Conservation (phyloP, 306 rosid species). For the Adenanthera pavonina region DNA sequence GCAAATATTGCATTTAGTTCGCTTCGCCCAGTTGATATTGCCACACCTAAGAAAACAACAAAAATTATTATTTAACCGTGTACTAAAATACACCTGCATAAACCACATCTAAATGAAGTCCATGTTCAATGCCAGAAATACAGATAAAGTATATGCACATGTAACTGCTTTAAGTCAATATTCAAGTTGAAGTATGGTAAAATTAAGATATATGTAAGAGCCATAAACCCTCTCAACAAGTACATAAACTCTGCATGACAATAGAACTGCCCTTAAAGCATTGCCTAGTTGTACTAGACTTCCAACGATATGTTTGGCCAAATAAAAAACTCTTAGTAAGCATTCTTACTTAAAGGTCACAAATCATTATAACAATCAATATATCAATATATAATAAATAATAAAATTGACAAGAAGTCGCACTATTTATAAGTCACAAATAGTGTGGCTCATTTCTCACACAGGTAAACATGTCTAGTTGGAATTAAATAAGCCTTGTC, state of each 20-base stretch:
- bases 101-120: conserved; percentile 17
- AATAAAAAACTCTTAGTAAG: conserved; percentile 7
- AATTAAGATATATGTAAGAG: conserved; percentile 5
- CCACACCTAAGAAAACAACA: conserved; percentile 74
- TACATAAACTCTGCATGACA: neutral
- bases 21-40: conserved; percentile 99
- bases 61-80: neutral
- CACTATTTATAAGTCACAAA: neutral
- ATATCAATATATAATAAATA: neutral
- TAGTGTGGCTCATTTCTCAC: neutral
- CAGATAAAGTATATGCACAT: neutral
- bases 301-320: conserved; percentile 11
- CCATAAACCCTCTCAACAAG: conserved; percentile 5
- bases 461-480: neutral
- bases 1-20: conserved; percentile 94
- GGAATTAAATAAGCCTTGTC: conserved; percentile 21
- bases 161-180: neutral
- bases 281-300: conserved; percentile 17
- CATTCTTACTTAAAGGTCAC: neutral
- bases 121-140: neutral
- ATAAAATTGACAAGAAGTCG: neutral
- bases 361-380: conserved; percentile 19
- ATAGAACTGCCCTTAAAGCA: conserved; percentile 20
- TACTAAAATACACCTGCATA: neutral
- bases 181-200: conserved; percentile 12